Base-by-base conservation (phyloP, 345 rosid species). In the Aurinia saxatilis region DNA sequence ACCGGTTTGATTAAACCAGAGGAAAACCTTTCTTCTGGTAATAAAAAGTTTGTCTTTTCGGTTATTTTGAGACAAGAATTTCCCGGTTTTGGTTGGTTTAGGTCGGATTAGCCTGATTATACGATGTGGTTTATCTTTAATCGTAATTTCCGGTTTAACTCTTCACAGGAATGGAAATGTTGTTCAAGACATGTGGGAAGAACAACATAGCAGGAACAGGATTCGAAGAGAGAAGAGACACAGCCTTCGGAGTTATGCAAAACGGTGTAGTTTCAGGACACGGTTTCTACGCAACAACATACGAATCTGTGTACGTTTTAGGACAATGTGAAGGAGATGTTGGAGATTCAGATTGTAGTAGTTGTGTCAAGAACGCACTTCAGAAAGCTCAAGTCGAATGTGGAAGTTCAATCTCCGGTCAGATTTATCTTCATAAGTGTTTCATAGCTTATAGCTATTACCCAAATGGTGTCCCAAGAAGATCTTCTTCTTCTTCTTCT, bases 251-350 rank as follows among this genome's bases (percentile, higher is more conserved):
- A 2, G 88, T 67, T 12, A 15, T 89, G 80, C 82, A 75, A 71
- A 83, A 65, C 73, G 98, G 96, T 0, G 90, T 87, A 38, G 84
- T 77, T 4, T 77, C 79, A 2, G 80, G 86, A 2, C 95, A 85
- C 48, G 96, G 96, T 0, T 92, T 78, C 71, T 92, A 73, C 13
- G 75, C 93, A 0, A 73, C 86, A 0, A 90, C 79, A 18, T 87
- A 85, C 65, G 83, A 89, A 63, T 77, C 84, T n/a, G 77, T 92
- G 45, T 83, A 80, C 67, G 67, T 90, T 4, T 74, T 92, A 75
- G 99, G 88, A 29, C 99, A 92, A 73, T 92, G 99, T 61, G 90
- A 92, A 67, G 99, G 99, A 7, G 97, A 90, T 75, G 78, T 93
- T 14, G 99, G 97, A 67, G 97, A 90, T 65, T 74, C 96, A 2